These are phyloP conservation scores for Aspergillus felis DNA, from an alignment of 2,329 filamentous ascomycete genomes.

Conservation along the genomic window DNA sequence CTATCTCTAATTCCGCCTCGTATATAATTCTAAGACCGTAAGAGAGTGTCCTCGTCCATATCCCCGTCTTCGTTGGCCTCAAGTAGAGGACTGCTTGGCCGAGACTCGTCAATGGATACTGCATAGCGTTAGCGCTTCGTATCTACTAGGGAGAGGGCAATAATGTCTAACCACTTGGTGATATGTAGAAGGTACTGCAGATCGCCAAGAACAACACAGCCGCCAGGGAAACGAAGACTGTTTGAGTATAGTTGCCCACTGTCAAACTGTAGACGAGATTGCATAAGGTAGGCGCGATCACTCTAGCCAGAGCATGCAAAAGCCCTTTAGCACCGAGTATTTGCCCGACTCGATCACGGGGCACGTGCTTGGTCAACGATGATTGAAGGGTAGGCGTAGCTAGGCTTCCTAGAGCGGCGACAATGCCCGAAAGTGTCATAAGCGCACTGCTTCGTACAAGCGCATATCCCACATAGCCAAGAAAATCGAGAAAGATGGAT, in stretches of 20 bases:
- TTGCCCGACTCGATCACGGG: conserved; percentile 74
- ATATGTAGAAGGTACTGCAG: conserved; percentile 65
- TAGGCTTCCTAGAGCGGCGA: conserved; percentile 77
- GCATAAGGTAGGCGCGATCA: conserved; percentile 77
- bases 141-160: neutral
- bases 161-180: conserved; percentile 64
- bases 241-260: conserved; percentile 71
- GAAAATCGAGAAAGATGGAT: conserved; percentile 70
- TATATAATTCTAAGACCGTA: neutral
- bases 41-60: conserved; percentile 13
- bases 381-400: conserved; percentile 81
- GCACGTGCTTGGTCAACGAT: conserved; percentile 85
- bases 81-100: conserved; percentile 4
- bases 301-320: conserved; percentile 74
- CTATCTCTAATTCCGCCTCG: neutral
- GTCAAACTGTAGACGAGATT: conserved; percentile 83
- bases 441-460: conserved; percentile 58
- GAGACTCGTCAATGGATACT: conserved; percentile 17
- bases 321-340: conserved; percentile 85
- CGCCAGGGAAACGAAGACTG: conserved; percentile 74
- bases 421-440: conserved; percentile 68
- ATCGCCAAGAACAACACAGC: conserved; percentile 64
- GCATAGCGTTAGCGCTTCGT: conserved; percentile 6
- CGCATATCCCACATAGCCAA: conserved; percentile 73
- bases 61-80: conserved; percentile 22